A percentile compares a stretch with the other conserved stretches of the same genome.
Evolutionary conservation across 305 asterid species (phyloP).

Genomic region (Solanum hybrid): DNA sequence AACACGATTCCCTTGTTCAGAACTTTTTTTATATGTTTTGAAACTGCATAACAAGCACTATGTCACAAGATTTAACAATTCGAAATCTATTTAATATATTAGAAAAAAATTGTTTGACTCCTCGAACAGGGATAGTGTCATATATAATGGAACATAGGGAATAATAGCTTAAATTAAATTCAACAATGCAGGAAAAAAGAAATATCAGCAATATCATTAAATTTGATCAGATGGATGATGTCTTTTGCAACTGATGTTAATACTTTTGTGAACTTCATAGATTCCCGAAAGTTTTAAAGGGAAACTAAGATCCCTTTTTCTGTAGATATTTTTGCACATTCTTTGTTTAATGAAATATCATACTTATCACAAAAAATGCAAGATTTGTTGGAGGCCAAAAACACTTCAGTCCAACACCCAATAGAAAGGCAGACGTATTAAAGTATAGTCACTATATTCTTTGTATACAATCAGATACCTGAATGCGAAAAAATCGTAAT

Average conservation of each 20-base stretch:
- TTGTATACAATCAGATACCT: slow-evolving; percentile 38
- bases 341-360: background rate
- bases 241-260: background rate
- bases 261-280: background rate
- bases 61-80: background rate
- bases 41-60: background rate
- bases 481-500: slow-evolving; percentile 66
- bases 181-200: background rate
- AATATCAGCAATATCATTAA: background rate
- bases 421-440: background rate
- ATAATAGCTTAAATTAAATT: background rate
- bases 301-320: background rate
- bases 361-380: background rate
- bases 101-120: background rate
- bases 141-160: background rate
- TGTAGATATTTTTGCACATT: background rate
- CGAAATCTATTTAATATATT: background rate
- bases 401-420: background rate
- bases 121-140: background rate
- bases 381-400: background rate
- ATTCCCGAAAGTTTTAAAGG: background rate
- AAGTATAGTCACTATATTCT: background rate
- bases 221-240: background rate
- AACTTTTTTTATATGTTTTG: background rate
- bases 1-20: background rate